A percentile compares a stretch with the other conserved stretches of the same genome.
Conservation (phyloP, 2,329 filamentous ascomycete species). For the Ophiostoma ips region DNA sequence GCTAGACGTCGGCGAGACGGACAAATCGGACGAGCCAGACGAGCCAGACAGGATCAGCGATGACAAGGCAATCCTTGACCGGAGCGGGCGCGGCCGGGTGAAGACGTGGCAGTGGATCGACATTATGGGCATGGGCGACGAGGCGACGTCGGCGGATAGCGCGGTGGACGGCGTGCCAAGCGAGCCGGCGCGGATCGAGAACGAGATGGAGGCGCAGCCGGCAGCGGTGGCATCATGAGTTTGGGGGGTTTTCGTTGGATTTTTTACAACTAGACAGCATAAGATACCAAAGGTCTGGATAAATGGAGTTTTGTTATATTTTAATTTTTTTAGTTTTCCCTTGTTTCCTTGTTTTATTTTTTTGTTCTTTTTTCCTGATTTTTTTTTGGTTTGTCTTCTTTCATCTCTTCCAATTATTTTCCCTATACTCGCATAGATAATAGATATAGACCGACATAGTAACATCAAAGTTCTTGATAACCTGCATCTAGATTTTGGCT, state of each 20-base stretch:
- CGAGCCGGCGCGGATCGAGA: constrained; percentile 9
- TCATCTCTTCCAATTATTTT: too few species aligned
- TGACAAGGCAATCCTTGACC: constrained; percentile 38
- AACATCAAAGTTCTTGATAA: too few species aligned
- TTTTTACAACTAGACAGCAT: background rate
- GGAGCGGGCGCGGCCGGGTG: constrained; percentile 23
- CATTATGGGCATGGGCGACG: constrained; percentile 32
- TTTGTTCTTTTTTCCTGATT: background rate
- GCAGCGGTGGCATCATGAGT: background rate
- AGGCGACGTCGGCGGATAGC: constrained; percentile 8
- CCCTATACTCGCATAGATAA: too few species aligned
- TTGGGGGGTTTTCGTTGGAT: background rate
- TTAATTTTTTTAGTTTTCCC: too few species aligned
- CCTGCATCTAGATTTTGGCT: too few species aligned
- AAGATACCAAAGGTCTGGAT: too few species aligned
- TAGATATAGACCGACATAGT: too few species aligned
- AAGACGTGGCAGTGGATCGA: constrained; percentile 40
- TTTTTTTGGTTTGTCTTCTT: background rate
- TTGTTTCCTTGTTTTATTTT: background rate
- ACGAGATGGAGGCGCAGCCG: constrained; percentile 1
- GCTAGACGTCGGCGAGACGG: constrained; percentile 14
- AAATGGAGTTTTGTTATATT: too few species aligned
- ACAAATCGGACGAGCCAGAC: constrained; percentile 2
- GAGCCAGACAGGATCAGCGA: constrained; percentile 24
- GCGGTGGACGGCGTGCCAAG: constrained; percentile 6